Evolutionary conservation across 768 basidiomycete species (phyloP).

Genomic region (Artomyces pyxidatus): DNA sequence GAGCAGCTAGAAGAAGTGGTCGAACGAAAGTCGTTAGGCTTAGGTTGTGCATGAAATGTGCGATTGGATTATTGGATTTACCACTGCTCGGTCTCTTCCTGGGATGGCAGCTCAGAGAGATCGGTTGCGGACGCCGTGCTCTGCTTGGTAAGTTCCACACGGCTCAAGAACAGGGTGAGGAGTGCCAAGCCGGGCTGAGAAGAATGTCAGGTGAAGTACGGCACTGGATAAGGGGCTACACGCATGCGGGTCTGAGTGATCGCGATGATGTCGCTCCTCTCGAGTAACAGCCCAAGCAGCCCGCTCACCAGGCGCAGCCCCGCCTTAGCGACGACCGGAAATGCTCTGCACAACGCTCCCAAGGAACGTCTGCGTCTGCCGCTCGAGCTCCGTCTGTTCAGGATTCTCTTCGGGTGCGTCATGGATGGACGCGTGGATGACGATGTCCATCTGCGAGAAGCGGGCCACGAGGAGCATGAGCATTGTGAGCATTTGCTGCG

Average conservation of each 20-base stretch:
- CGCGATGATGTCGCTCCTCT: slow-evolving; percentile 61
- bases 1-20: slow-evolving; percentile 77
- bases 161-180: slow-evolving; percentile 80
- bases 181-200: slow-evolving; percentile 81
- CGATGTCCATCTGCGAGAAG: slow-evolving; percentile 90
- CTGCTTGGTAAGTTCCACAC: slow-evolving; percentile 87
- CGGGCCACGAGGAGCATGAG: slow-evolving; percentile 90
- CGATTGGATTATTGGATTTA: slow-evolving; percentile 25
- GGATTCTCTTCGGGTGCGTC: slow-evolving; percentile 57
- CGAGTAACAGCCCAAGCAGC: slow-evolving; percentile 69
- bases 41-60: background rate
- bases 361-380: slow-evolving; percentile 87
- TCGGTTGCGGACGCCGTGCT: slow-evolving; percentile 37
- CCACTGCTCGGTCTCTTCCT: slow-evolving; percentile 75
- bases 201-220: background rate
- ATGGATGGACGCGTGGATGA: slow-evolving; percentile 67
- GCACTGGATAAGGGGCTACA: slow-evolving; percentile 4
- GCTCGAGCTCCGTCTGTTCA: slow-evolving; percentile 64
- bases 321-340: slow-evolving; percentile 66
- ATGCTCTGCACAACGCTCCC: slow-evolving; percentile 82
- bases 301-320: slow-evolving; percentile 77
- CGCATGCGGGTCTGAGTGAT: slow-evolving; percentile 50
- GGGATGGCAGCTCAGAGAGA: too few species aligned
- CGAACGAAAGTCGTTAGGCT: slow-evolving; percentile 86
- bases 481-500: slow-evolving; percentile 75